Evolutionary conservation across 768 basidiomycete species (phyloP), one percentile per base, ranked within the genome.

Genomic region (Suillus weaverae): DNA sequence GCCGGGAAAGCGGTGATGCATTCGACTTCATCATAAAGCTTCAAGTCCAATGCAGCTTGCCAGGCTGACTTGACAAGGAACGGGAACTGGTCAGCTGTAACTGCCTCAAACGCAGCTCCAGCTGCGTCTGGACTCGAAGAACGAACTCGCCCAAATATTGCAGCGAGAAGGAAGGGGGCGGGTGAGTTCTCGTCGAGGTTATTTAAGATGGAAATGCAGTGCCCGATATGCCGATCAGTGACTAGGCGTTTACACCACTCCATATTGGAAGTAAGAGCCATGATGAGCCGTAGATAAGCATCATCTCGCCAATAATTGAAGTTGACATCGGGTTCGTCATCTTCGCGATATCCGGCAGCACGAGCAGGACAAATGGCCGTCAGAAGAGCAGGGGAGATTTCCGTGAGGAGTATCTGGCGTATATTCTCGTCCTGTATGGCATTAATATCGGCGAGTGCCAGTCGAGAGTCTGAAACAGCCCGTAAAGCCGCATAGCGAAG

Each of bases 401-500:
- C 5, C 9, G 56, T 39, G 6, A 59, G 56, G 56, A 59, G 56
- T 20, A 5, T 26, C 16, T 59, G 16, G 38, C 36, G 38, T 11
- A 30, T 30, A 10, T 30, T 39, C 38, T 59, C 22, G 38, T 39
- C 56, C 22, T 59, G 9, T 59, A 59, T 30, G 38, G 38, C 38
- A 30, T 30, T 18, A 30, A 59, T 10, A 16, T 39, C 10, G 9
- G 56, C 56, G 10, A 59, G 56, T 11, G 16, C 22, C 18, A 59
- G 18, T 59, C 56, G 56, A 39, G 38, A 30, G 8, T 62, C 36
- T 5, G 16, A 60, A 16, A 54, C 35, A 36, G 35, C 39, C 6
- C 62, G 54, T 36, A 62, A 56, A 59, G 62, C 62, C 11, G 62
- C 39, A 30, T 62, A 41, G 22, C 62, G 54, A 59, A 62, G 50